Evolutionary conservation across 2,329 filamentous ascomycete species (phyloP).

Genomic region (Penicillium thymicola): DNA sequence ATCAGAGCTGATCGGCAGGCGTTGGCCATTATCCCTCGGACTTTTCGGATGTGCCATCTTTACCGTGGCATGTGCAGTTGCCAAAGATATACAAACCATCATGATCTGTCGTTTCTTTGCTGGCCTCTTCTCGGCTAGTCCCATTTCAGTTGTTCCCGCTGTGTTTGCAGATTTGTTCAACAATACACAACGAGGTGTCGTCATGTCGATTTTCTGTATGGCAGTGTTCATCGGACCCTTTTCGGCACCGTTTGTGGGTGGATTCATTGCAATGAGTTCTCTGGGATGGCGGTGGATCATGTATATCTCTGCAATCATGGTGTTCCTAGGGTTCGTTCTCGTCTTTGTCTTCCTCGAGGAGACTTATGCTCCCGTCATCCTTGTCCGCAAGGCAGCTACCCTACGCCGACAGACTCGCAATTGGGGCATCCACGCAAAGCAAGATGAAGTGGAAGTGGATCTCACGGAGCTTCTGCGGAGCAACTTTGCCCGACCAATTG

Average conservation of each 20-base stretch:
- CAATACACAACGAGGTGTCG: slow-evolving; percentile 39
- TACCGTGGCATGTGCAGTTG: slow-evolving; percentile 42
- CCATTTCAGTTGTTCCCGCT: slow-evolving; percentile 43
- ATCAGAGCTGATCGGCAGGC: slow-evolving; percentile 57
- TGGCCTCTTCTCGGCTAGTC: slow-evolving; percentile 44
- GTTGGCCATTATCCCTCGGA: slow-evolving; percentile 46
- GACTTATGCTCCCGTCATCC: slow-evolving; percentile 52
- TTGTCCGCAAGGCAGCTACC: slow-evolving; percentile 51
- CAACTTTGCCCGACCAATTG: slow-evolving; percentile 44
- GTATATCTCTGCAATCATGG: slow-evolving; percentile 51
- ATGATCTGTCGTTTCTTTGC: slow-evolving; percentile 47
- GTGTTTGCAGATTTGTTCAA: slow-evolving; percentile 50
- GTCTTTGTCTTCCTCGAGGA: slow-evolving; percentile 47
- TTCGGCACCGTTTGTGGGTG: slow-evolving; percentile 48
- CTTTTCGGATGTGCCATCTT: slow-evolving; percentile 41
- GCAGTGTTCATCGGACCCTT: slow-evolving; percentile 49
- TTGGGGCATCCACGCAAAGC: slow-evolving; percentile 56
- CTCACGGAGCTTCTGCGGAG: slow-evolving; percentile 45
- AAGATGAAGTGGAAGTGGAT: slow-evolving; percentile 50
- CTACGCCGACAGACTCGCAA: slow-evolving; percentile 53
- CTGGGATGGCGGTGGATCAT: slow-evolving; percentile 52
- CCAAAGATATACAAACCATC: slow-evolving; percentile 36
- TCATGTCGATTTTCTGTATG: slow-evolving; percentile 48
- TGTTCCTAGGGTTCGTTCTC: slow-evolving; percentile 41
- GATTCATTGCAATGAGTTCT: slow-evolving; percentile 46